These are phyloP conservation scores for Cladophialophora carrionii DNA, from an alignment of 2,329 filamentous ascomycete species.

Conservation along the genomic window DNA sequence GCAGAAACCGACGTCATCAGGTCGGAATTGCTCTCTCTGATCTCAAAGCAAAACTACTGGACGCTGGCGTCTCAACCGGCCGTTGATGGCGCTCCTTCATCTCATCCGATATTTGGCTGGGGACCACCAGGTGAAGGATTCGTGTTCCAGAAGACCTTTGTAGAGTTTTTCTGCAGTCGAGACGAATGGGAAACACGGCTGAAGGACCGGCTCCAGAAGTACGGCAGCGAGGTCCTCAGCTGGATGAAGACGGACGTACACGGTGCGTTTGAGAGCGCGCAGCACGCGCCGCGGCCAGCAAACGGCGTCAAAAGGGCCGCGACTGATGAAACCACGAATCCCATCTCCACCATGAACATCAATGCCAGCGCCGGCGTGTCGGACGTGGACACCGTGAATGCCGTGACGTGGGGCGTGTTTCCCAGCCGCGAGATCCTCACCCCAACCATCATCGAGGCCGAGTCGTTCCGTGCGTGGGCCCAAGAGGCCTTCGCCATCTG, in stretches of 20 bases:
- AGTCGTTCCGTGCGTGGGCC: constrained; percentile 89
- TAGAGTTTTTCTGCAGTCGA: constrained; percentile 87
- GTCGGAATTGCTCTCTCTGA: constrained; percentile 72
- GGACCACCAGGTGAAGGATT: constrained; percentile 83
- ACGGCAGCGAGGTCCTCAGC: constrained; percentile 69
- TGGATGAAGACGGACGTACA: constrained; percentile 83
- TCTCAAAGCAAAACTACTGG: constrained; percentile 83
- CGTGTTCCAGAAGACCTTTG: constrained; percentile 97
- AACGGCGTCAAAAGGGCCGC: neutral
- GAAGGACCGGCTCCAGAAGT: constrained; percentile 62
- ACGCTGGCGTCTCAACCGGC: constrained; percentile 94
- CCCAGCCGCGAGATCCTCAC: constrained; percentile 94
- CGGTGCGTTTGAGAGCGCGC: constrained; percentile 72
- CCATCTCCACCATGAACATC: neutral
- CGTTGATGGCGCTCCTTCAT: constrained; percentile 80
- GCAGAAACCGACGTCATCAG: constrained; percentile 83
- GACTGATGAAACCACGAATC: neutral
- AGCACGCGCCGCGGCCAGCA: neutral
- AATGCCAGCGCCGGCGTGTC: constrained; percentile 27
- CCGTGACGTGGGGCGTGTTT: constrained; percentile 96
- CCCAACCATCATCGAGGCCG: constrained; percentile 93
- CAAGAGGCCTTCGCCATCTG: constrained; percentile 97
- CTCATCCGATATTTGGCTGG: constrained; percentile 85
- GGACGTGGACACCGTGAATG: constrained; percentile 70
- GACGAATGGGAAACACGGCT: constrained; percentile 70